Evolutionary conservation across 768 basidiomycete species (phyloP), one percentile per base, ranked within the genome.

Genomic region (Kwoniella heveanensis): DNA sequence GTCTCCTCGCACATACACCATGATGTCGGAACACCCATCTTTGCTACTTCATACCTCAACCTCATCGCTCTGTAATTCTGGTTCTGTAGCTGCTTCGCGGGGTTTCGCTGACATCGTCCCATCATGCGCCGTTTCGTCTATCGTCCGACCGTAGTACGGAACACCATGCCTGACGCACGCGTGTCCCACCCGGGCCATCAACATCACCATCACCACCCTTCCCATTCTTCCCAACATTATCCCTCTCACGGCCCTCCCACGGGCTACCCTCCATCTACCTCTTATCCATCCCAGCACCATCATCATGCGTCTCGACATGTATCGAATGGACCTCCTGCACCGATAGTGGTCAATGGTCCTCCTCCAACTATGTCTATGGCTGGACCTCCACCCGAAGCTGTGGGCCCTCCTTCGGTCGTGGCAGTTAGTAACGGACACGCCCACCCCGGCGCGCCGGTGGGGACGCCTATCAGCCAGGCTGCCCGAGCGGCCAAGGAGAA

Each of bases 401-500:
- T 64, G 25, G 59, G 64, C 19, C 64, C 60, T 9, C 60, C 64
- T 50, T 48, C 62, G 19, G 53, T 51, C 1, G 54, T 39, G 24
- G 48, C 62, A 17, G 55, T 66, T 26, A 37, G 51, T 15, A 74
- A 74, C 48, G 73, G 73, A 1, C 70, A 74, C 57, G 62, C 46
- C 12, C 66, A 60, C 49, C 50, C 50, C 22, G 57, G 24, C 15
- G 59, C 32, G 29, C 32, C 58, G 6, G 58, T 29, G 2, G 60
- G 56, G 12, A 26, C 63, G 13, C 52, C 52, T 0, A 49, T 64
- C 19, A 67, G 62, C 37, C 39, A 60, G 19, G 54, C 68, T 12
- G 65, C 66, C 1, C 26, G 73, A 29, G 60, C 67, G 32, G 71
- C 65, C 1, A 77, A 68, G 54, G 76, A 77, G 36, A 69, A 69